Conservation (phyloP, 306 rosid species). For the Luffa acutangula region DNA sequence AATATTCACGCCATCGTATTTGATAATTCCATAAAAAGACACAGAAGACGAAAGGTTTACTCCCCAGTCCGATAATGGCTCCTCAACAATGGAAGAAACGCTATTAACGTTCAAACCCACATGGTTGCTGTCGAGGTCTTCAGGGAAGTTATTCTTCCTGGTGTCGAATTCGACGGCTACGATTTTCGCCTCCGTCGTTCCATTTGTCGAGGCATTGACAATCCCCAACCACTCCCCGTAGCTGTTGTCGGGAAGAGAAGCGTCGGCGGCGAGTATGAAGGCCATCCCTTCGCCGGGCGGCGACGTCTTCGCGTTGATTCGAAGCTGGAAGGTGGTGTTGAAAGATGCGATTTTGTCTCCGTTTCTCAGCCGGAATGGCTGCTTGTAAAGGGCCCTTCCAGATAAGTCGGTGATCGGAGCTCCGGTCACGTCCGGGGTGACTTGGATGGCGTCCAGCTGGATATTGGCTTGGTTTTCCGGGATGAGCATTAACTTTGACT, state of each 20-base stretch:
- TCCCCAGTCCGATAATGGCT: conserved; percentile 15
- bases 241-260: conserved; percentile 12
- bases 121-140: conserved; percentile 45
- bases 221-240: conserved; percentile 32
- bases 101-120: conserved; percentile 54
- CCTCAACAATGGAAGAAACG: conserved; percentile 30
- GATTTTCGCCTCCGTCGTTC: conserved; percentile 25
- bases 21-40: background rate
- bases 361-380: conserved; percentile 16
- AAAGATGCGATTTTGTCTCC: conserved; percentile 11
- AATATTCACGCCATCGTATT: conserved; percentile 20
- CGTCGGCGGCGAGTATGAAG: conserved; percentile 14
- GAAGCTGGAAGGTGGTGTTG: conserved; percentile 17
- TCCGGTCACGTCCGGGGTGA: conserved; percentile 7
- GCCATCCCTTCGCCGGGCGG: conserved; percentile 31
- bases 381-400: conserved; percentile 10
- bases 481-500: background rate
- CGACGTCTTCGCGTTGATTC: background rate
- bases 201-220: conserved; percentile 30
- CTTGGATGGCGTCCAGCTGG: background rate
- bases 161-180: conserved; percentile 72
- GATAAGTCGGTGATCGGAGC: background rate
- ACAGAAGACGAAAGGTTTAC: conserved; percentile 8
- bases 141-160: conserved; percentile 28
- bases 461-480: background rate